A percentile compares a stretch with the other conserved stretches of the same genome.
Conservation (phyloP, 805 yeast genomes). For the Blastobotrys robertii region DNA sequence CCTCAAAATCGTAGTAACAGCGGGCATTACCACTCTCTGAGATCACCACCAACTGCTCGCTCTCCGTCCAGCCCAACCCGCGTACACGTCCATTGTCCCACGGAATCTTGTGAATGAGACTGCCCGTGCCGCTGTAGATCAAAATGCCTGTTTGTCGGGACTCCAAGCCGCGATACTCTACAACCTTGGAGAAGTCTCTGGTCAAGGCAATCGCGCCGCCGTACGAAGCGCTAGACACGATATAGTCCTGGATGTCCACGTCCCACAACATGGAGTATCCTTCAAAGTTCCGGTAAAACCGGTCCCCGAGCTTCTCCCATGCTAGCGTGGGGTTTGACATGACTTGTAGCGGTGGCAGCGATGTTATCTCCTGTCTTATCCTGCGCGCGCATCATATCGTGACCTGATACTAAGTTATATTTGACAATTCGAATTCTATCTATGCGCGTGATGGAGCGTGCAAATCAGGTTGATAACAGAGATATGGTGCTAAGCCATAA, state of each 20-base stretch:
- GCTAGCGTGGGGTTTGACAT: slow-evolving; percentile 18
- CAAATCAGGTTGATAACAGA: too few relatives aligned
- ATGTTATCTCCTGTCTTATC: too few relatives aligned
- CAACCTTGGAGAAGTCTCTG: slow-evolving; percentile 25
- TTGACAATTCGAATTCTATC: too few relatives aligned
- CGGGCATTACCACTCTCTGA: slow-evolving; percentile 44
- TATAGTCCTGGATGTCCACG: slow-evolving; percentile 31
- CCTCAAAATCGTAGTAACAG: slow-evolving; percentile 53
- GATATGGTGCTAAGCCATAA: too few relatives aligned
- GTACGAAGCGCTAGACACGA: slow-evolving; percentile 40
- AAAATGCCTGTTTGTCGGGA: slow-evolving; percentile 16
- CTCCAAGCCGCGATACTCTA: slow-evolving; percentile 14
- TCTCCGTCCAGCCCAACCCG: slow-evolving; percentile 42
- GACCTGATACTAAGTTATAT: too few relatives aligned
- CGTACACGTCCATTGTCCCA: slow-evolving; percentile 42
- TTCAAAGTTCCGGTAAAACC: slow-evolving; percentile 52
- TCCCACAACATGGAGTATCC: slow-evolving; percentile 51
- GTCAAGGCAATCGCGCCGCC: slow-evolving; percentile 46
- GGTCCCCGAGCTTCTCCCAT: slow-evolving; percentile 75
- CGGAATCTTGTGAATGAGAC: slow-evolving; percentile 18
- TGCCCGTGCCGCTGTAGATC: slow-evolving; percentile 27
- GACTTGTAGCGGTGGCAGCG: too few relatives aligned
- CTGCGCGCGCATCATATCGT: too few relatives aligned
- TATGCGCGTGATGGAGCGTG: too few relatives aligned
- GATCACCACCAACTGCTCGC: slow-evolving; percentile 49